Base-by-base conservation (phyloP, 371 early-diverging fungal genomes). In the Sporodiniella umbellata region DNA sequence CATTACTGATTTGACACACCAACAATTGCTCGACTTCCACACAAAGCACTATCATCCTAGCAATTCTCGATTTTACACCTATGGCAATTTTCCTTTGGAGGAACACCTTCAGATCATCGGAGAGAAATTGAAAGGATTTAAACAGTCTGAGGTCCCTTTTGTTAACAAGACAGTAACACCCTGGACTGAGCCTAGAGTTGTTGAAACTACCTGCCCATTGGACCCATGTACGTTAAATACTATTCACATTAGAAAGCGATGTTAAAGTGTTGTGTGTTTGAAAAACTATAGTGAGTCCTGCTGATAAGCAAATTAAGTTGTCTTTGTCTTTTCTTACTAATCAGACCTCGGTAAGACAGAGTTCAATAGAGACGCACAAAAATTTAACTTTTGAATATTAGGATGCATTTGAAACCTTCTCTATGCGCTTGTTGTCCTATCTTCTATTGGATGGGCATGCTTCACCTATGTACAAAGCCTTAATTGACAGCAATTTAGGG, bases 391-490 rank as follows among this genome's bases (percentile, higher is more conserved):
- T n/a, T n/a, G n/a, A n/a, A n/a, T n/a, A n/a, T 14, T 53, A 86
- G 86, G 87, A 94, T 55, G 71, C 83, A 0, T 89, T 89, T 59
- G 91, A 92, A 58, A 83, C 92, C 3, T 90, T 95, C 52, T 83
- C 87, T 5, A 78, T 93, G 74, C 73, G 83, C 21, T 62, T 96
- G 24, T 76, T 96, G 18, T 82, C 90, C 3, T 82, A 80, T 48
- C 76, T 97, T 45, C 75, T 97, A 18, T 67, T 90, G 18, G 88
- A 89, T 65, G 96, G 96, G 21, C 86, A 92, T 43, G 84, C 94
- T 14, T 85, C 94, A 10, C 98, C 98, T 11, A 89, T 97, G 90
- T 92, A 94, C 67, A 80, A 94, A 66, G 90, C 92, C n/a, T 75
- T 97, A 62, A 94, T 97, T 38, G 95, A 95, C 61, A 81, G 90